Evolutionary conservation across 2,329 filamentous ascomycete species (phyloP).

Genomic region (Diaporthe citriasiana): DNA sequence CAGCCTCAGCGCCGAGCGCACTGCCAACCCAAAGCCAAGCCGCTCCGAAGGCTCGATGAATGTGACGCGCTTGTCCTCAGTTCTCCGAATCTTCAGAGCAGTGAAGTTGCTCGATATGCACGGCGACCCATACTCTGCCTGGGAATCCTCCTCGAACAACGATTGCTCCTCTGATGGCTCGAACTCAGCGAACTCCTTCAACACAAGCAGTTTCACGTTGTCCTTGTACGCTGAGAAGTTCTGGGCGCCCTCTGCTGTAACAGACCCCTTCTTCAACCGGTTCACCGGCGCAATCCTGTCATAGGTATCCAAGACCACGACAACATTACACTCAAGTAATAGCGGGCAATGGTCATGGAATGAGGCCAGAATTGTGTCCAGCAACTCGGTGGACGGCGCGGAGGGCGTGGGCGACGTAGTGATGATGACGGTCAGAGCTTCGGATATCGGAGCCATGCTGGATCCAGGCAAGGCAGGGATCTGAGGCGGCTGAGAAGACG

Average conservation of each 20-base stretch:
- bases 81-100: constrained; percentile 53
- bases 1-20: constrained; percentile 64
- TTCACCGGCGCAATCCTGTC: constrained; percentile 60
- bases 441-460: constrained; percentile 26
- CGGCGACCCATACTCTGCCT: constrained; percentile 64
- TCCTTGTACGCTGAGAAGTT: constrained; percentile 61
- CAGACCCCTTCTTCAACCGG: constrained; percentile 67
- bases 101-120: constrained; percentile 51
- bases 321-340: constrained; percentile 59
- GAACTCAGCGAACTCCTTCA: constrained; percentile 47
- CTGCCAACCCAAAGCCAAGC: constrained; percentile 67
- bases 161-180: not conserved
- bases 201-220: constrained; percentile 60
- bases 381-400: constrained; percentile 64
- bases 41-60: constrained; percentile 64
- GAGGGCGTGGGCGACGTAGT: constrained; percentile 70
- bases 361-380: constrained; percentile 61
- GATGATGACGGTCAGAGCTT: constrained; percentile 60
- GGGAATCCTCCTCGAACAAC: constrained; percentile 45
- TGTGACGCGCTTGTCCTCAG: constrained; percentile 54
- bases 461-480: constrained; percentile 30
- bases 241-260: constrained; percentile 60
- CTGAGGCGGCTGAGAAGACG: not conserved
- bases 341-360: constrained; percentile 59
- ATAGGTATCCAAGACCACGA: constrained; percentile 67